These are phyloP conservation scores for Exophiala xenobiotica DNA, from an alignment of 2,329 filamentous ascomycete genomes.

Conservation along the genomic window DNA sequence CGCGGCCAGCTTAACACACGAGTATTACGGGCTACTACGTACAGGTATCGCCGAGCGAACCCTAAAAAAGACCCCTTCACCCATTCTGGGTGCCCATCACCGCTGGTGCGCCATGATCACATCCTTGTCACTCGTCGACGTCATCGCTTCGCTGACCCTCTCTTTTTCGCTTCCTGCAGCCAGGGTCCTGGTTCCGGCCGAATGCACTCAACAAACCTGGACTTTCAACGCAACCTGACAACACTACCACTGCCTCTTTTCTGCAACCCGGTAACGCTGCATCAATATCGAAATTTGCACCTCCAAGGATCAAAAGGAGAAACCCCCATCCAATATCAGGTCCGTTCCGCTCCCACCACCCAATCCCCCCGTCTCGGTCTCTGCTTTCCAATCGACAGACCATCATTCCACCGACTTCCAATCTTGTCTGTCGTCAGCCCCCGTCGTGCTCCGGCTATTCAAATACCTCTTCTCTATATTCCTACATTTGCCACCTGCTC, in stretches of 20 bases:
- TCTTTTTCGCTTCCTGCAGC: too few relatives aligned
- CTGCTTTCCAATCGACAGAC: background rate
- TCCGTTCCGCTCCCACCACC: conserved; percentile 7
- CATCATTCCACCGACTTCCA: conserved; percentile 15
- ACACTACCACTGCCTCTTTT: conserved; percentile 4
- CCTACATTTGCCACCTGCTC: conserved; percentile 26
- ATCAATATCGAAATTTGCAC: too few relatives aligned
- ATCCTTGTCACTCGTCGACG: background rate
- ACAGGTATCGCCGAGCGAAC: conserved; percentile 21
- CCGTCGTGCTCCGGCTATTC: conserved; percentile 14
- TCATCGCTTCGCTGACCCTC: background rate
- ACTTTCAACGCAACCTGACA: conserved; percentile 2
- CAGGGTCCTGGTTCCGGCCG: too few relatives aligned
- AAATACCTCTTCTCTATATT: conserved; percentile 15
- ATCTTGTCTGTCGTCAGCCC: conserved; percentile 15
- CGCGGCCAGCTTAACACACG: background rate
- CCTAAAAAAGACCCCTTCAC: background rate
- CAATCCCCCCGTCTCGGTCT: conserved; percentile 17
- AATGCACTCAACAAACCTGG: background rate
- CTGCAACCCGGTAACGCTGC: background rate
- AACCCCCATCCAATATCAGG: background rate
- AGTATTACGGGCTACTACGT: conserved; percentile 9
- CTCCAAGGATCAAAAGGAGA: background rate
- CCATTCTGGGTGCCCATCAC: too few relatives aligned
- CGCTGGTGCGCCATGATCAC: background rate